Evolutionary conservation across 345 rosid species (phyloP), one percentile per base, ranked within the genome.

Genomic region (Bruguiera gymnorhiza): DNA sequence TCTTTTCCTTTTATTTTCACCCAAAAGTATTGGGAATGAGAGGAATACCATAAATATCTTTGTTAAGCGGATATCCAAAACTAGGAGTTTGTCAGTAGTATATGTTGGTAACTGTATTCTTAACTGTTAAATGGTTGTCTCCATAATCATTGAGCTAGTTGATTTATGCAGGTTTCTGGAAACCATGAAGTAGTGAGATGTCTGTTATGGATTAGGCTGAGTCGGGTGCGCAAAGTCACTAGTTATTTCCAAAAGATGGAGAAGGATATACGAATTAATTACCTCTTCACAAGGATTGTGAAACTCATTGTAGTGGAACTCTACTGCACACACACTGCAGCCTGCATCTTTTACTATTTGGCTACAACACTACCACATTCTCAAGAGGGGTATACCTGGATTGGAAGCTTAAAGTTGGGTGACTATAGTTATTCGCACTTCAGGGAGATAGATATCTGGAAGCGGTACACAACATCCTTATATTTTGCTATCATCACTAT

Each of bases 401-500:
- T 92, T 67, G 97, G 97, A 75, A 89, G 96, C 81, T 59, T 92
- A 9, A 84, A 85, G 81, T 13, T 92, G 85, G 97, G 97, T 51
- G 92, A 84, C 67, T 86, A 83, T 46, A 86, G 85, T 76, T 92
- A 92, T 72, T 72, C 85, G n/a, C 74, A 77, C 76, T 92, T 92
- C 78, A 83, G 93, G 78, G 79, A 89, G 24, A 86, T 92, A 54
- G 88, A 89, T 68, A 52, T 92, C 51, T 87, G 96, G 97, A 85
- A 74, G 76, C 93, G 96, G 39, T 92, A 92, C 69, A 81, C 73
- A n/a, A 89, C 96, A 15, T 87, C 97, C 56, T 62, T 92, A 36
- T 92, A 92, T 79, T 92, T 92, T 74, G 96, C 97, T 70, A 72
- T 92, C 70, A 81, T 92, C 73, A 92, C 97, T 26, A 92, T 92